Evolutionary conservation across 2,329 filamentous ascomycete species (phyloP), one percentile per base, ranked within the genome.

Genomic region (Ascochyta fabae): DNA sequence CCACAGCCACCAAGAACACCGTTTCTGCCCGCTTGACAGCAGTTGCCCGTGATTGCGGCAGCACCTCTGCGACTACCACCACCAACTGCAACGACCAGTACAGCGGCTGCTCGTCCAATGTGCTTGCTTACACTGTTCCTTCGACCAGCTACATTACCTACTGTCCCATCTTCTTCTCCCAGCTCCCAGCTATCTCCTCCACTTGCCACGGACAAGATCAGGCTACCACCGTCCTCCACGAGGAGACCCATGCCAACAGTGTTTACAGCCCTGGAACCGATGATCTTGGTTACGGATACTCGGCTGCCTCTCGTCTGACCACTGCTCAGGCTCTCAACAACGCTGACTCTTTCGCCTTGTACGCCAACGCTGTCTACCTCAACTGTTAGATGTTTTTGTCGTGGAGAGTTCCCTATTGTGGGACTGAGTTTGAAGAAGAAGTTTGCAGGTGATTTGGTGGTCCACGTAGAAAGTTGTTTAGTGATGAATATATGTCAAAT

Each of bases 191-290:
- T 1, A 55, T 84, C 27, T 75, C 81, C 8, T 64, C 62, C 8
- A 74, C 70, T 1, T 90, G 88, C 77, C 85, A 89, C 68, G 81
- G 66, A 2, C 87, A 89, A 74, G 87, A 89, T 67, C 84, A 87
- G 75, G 84, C 84, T 3, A 87, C 83, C 10, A 89, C 87, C 13
- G 81, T 81, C 29, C 72, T 90, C 13, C 88, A 90, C 66, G 88
- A 90, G 78, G 78, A 81, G 62, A 88, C 87, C 8, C 88, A 90
- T 68, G 79, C 82, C n/a, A 74, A 81, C 68, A 79, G 75, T 74
- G 78, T 82, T 12, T 84, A 84, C 52, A 70, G 65, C 65, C 69
- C 70, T 12, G 84, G 85, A 8, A 88, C 86, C 2, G 71, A 80
- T 1, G 87, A 90, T 66, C 76, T 82, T 48, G 72, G 61, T 24